phyloP scores from a whole-genome alignment of 306 rosid species.

The Cicer pinnatifidum region DNA sequence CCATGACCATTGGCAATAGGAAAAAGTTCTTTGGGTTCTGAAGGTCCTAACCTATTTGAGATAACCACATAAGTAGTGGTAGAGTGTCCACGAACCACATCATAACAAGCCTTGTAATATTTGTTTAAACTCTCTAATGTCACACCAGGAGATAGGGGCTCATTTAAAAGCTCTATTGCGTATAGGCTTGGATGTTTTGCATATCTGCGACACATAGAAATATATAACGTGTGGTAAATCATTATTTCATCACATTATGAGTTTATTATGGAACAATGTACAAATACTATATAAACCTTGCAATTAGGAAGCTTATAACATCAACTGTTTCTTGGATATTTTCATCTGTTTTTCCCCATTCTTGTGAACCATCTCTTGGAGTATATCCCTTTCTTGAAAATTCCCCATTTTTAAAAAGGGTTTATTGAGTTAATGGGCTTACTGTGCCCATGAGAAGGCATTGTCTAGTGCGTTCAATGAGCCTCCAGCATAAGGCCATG shows the following conservation, averaged over 20 bases:
- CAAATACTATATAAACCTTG: slow-evolving; percentile 58
- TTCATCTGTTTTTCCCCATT: slow-evolving; percentile 70
- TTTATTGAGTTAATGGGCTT: slow-evolving; percentile 34
- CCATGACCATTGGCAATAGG: slow-evolving; percentile 54
- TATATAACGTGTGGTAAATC: background rate
- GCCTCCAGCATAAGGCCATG: slow-evolving; percentile 75
- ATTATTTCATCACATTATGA: too few species aligned
- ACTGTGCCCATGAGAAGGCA: slow-evolving; percentile 82
- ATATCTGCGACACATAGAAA: slow-evolving; percentile 51
- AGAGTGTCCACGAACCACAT: slow-evolving; percentile 63
- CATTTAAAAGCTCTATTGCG: slow-evolving; percentile 77
- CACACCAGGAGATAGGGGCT: slow-evolving; percentile 67
- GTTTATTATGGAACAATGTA: background rate
- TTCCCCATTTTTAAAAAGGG: too few species aligned
- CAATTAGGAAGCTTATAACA: slow-evolving; percentile 70
- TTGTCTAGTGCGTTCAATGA: slow-evolving; percentile 68
- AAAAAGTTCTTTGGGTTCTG: slow-evolving; percentile 58
- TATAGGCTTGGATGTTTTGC: slow-evolving; percentile 59
- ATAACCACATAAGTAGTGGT: slow-evolving; percentile 57
- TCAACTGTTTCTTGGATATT: slow-evolving; percentile 63
- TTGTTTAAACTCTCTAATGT: slow-evolving; percentile 55
- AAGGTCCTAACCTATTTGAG: slow-evolving; percentile 60
- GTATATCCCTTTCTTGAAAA: too few species aligned
- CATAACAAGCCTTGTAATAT: slow-evolving; percentile 68
- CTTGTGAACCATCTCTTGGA: slow-evolving; percentile 76